Percentiles rank a stretch among this genome's conserved stretches.
These are phyloP conservation scores for Trametopsis cervina DNA, from an alignment of 768 basidiomycete genomes.

Conservation along the genomic window DNA sequence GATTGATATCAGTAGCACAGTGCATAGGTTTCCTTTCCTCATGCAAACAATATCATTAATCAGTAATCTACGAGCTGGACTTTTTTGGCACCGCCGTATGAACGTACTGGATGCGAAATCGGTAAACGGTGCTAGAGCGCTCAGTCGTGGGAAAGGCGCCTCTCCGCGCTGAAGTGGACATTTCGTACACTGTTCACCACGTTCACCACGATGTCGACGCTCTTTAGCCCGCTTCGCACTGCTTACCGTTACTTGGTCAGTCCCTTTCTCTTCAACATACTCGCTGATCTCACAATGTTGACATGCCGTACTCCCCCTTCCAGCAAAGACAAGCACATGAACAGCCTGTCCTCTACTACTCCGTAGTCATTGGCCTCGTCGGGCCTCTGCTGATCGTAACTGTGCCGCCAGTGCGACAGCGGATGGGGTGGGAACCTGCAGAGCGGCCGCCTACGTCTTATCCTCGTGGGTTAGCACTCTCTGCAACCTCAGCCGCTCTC, in stretches of 20 bases:
- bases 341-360: slow-evolving; percentile 86
- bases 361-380: slow-evolving; percentile 62
- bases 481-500: no score
- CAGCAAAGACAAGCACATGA: slow-evolving; percentile 92
- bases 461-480: slow-evolving; percentile 49
- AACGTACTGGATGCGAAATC: no score
- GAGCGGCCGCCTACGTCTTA: slow-evolving; percentile 72
- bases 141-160: no score
- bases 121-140: no score
- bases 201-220: slow-evolving; percentile 34
- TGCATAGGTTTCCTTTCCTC: no score
- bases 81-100: no score
- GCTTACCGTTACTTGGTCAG: slow-evolving; percentile 39
- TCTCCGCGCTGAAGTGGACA: no score
- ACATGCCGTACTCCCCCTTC: neutral
- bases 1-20: no score
- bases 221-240: slow-evolving; percentile 40
- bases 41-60: no score
- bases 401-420: slow-evolving; percentile 74
- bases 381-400: slow-evolving; percentile 70
- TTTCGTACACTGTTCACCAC: slow-evolving; percentile 1
- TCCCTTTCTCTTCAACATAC: neutral
- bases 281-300: neutral
- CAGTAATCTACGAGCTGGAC: no score
- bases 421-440: slow-evolving; percentile 64